phyloP scores from a whole-genome alignment of 805 yeast species.

The Zygotorulaspora chibaensis region DNA sequence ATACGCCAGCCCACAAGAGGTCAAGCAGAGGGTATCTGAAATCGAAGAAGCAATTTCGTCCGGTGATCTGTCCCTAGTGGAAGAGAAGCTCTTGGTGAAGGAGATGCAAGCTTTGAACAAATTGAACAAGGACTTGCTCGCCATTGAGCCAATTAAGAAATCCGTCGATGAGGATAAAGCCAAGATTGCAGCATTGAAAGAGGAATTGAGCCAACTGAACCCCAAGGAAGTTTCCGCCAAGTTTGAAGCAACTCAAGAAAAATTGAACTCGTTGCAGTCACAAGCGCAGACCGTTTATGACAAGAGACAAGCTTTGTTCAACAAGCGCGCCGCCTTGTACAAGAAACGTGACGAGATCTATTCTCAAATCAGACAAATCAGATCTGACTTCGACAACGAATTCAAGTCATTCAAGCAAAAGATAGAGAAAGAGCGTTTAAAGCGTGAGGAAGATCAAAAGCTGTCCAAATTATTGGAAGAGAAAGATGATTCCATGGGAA shows the following conservation, averaged over 20 bases:
- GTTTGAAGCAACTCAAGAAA: slow-evolving; percentile 64
- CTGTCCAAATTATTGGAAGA: slow-evolving; percentile 44
- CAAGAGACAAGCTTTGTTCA: slow-evolving; percentile 60
- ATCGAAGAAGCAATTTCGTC: slow-evolving; percentile 72
- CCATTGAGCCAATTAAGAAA: slow-evolving; percentile 69
- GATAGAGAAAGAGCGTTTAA: slow-evolving; percentile 69
- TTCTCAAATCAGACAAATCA: slow-evolving; percentile 60
- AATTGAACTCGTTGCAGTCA: slow-evolving; percentile 61
- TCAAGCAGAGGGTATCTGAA: slow-evolving; percentile 57
- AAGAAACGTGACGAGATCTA: slow-evolving; percentile 66
- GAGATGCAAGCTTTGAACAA: slow-evolving; percentile 83
- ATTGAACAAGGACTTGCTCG: slow-evolving; percentile 70
- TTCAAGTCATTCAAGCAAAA: slow-evolving; percentile 64
- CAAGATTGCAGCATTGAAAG: slow-evolving; percentile 71
- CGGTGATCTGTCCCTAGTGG: slow-evolving; percentile 81
- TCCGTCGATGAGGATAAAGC: slow-evolving; percentile 74
- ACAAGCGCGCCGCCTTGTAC: slow-evolving; percentile 62
- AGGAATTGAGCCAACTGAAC: slow-evolving; percentile 50
- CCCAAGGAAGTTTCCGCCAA: slow-evolving; percentile 62
- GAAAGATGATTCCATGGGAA: slow-evolving; percentile 50
- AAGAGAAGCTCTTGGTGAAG: slow-evolving; percentile 79
- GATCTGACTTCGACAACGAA: slow-evolving; percentile 71
- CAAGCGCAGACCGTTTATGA: slow-evolving; percentile 58
- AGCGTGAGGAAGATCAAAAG: slow-evolving; percentile 52
- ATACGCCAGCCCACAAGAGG: slow-evolving; percentile 64